Base-by-base conservation (phyloP, 1,284 basidiomycete species). In the Tilletia setariae region DNA sequence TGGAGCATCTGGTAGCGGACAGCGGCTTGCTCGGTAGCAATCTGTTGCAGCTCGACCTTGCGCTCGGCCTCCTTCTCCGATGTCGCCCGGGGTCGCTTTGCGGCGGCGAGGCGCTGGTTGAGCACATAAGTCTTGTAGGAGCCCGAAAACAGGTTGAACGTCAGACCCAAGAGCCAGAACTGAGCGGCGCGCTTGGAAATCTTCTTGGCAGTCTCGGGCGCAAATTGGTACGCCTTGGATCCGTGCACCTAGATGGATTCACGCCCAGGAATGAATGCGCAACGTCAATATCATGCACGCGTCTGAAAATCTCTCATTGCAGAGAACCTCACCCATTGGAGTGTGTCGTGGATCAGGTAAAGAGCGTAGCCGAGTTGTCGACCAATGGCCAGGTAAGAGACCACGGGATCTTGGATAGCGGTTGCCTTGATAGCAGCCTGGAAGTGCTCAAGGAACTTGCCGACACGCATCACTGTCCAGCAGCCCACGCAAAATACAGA, bases 371-470 rank as follows among this genome's bases (percentile, higher is more conserved):
- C 88, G 35, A 98, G 83, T 84, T 98, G 95, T 67, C 93, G 87
- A 44, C 87, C 90, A 75, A 97, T 89, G 44, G 91, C 89, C 0
- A 90, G 88, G 68, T 93, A 85, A 74, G 91, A 90, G 76, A 97
- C 91, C n/a, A 88, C 85, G 25, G 88, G 81, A 78, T 88, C 87
- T 67, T 86, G 86, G 11, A 87, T 79, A 3, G 87, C 82, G 21
- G 89, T 85, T n/a, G 91, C 90, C 72, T 90, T 91, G 67, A 97
- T 85, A 25, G 93, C 93, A 2, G 93, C 89, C 84, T 98, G 96
- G 21, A 96, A 86, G 84, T 97, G 93, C 83, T 98, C 95, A 72
- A 96, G 78, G 35, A 94, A 94, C 84, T 97, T 96, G 78, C 94
- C 93, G 66, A 98, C 86, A 23, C 95, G 88, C 87, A 98, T 87